Evolutionary conservation across 129 eudicot species (phyloP).

Genomic region (Oenanthe sinensis): DNA sequence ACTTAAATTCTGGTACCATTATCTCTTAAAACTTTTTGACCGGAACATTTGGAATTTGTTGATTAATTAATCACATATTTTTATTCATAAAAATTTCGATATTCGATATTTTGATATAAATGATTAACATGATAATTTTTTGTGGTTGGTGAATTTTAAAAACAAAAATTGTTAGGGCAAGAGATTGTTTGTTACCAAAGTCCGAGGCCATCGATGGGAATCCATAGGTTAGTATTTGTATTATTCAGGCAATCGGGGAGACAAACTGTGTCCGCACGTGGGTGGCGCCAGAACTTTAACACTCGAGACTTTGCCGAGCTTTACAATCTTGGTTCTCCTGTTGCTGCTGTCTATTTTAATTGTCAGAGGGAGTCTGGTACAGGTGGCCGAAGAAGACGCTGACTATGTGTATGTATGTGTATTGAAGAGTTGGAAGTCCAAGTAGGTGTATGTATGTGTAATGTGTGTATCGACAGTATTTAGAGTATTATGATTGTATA

Average conservation of each 20-base stretch:
- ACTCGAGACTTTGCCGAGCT: not conserved
- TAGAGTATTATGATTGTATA: not conserved
- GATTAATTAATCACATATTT: not conserved
- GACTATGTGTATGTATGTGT: not conserved
- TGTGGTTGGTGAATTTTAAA: not conserved
- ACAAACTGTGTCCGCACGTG: not conserved
- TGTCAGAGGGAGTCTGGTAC: conserved; percentile 7
- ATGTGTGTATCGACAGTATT: not conserved
- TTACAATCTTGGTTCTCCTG: conserved; percentile 2
- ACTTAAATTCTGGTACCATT: not conserved
- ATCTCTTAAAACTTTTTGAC: conserved; percentile 1
- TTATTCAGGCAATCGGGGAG: not conserved
- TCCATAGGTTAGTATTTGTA: not conserved
- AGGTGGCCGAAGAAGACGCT: not conserved
- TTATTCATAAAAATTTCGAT: too few species aligned
- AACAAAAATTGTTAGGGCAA: not conserved
- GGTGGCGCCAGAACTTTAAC: conserved; percentile 2
- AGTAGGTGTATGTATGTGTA: not conserved
- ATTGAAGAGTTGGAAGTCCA: not conserved
- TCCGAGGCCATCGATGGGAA: not conserved
- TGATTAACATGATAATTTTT: not conserved
- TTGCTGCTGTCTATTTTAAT: not conserved
- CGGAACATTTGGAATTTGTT: not conserved
- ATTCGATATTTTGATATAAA: too few species aligned
- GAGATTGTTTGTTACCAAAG: not conserved